Percentiles rank a stretch among this genome's conserved stretches.
Conservation (phyloP, 2,329 filamentous ascomycete genomes). For the Orbilia javanica region DNA sequence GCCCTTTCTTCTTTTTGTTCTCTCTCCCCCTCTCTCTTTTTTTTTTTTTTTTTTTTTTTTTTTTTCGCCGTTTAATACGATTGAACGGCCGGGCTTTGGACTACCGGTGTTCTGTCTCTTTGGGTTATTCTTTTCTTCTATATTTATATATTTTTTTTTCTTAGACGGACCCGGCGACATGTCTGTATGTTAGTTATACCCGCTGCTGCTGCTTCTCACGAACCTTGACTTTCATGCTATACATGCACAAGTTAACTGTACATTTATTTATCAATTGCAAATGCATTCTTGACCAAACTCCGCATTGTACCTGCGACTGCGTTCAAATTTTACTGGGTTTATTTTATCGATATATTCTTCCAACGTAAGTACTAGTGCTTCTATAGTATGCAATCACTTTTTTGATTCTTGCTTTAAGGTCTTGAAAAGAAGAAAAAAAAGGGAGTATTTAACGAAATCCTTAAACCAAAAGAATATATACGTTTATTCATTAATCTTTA, state of each 20-base stretch:
- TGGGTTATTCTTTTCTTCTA: conserved; percentile 10
- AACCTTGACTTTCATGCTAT: not conserved
- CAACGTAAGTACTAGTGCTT: not conserved
- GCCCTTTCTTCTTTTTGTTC: not conserved
- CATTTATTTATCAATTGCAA: conserved; percentile 3
- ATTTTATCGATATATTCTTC: not conserved
- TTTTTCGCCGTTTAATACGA: conserved; percentile 13
- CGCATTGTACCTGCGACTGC: too few relatives aligned
- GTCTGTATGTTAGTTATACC: conserved; percentile 28
- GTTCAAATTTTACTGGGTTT: not conserved
- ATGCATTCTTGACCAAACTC: not conserved
- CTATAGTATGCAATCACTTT: not conserved
- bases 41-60: not conserved
- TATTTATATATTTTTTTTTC: not conserved
- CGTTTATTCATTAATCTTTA: conserved; percentile 33
- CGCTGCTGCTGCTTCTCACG: conserved; percentile 21
- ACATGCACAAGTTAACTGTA: not conserved
- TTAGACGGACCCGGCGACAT: conserved; percentile 22
- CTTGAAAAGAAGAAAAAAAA: not conserved
- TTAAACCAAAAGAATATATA: conserved; percentile 32
- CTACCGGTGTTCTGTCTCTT: conserved; percentile 23
- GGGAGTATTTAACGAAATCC: conserved; percentile 3
- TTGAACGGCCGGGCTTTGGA: conserved; percentile 24
- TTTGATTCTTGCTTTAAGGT: not conserved
- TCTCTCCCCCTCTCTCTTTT: not conserved